Evolutionary conservation across 345 rosid species (phyloP).

Genomic region (Lagerstroemia speciosa): DNA sequence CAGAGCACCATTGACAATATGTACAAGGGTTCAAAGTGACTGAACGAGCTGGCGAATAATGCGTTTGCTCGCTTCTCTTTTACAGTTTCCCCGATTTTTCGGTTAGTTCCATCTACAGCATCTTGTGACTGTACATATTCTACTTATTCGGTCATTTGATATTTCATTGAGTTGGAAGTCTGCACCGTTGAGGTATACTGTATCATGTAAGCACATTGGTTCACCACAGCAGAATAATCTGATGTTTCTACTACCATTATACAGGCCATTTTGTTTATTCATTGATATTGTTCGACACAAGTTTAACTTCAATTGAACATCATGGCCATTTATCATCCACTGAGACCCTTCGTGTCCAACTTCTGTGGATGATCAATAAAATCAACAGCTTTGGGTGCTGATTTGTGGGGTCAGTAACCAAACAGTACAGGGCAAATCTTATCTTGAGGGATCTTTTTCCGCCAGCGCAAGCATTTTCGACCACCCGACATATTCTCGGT

Average conservation of each 20-base stretch:
- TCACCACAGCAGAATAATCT: neutral
- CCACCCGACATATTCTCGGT: neutral
- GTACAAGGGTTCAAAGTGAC: slow-evolving; percentile 51
- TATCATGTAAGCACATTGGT: neutral
- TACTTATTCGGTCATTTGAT: neutral
- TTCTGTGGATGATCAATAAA: neutral
- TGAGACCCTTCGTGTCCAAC: neutral
- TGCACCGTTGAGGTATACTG: neutral
- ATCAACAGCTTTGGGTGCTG: neutral
- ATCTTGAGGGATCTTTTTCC: neutral
- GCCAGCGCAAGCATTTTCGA: neutral
- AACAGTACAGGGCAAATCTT: neutral
- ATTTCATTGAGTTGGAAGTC: neutral
- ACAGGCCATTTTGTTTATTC: neutral
- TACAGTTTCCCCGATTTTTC: neutral
- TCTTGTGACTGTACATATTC: slow-evolving; percentile 1
- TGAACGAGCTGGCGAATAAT: neutral
- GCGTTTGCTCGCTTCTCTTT: neutral
- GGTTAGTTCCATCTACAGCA: neutral
- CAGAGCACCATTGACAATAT: slow-evolving; percentile 59
- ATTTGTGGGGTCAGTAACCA: neutral
- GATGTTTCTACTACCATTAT: neutral
- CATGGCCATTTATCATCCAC: neutral
- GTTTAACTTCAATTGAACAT: neutral
- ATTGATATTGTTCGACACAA: neutral